A percentile compares a stretch with the other conserved stretches of the same genome.
phyloP scores from a whole-genome alignment of 306 rosid species.

The Casuarina equisetifolia region DNA sequence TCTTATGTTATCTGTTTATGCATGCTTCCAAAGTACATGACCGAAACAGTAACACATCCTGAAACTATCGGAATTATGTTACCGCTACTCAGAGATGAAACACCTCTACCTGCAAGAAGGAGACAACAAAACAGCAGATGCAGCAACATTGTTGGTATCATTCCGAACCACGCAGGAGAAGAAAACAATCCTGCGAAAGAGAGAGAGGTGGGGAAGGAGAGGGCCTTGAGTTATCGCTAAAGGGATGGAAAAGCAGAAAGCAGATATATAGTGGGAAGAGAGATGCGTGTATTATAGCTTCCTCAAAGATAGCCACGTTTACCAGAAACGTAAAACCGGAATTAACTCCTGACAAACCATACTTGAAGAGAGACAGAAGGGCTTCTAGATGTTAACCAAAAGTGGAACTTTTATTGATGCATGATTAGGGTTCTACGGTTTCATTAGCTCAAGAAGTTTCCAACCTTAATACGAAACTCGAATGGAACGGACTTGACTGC shows the following conservation, averaged over 20 bases:
- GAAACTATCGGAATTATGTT: no score
- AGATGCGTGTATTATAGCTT: neutral
- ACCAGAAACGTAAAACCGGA: neutral
- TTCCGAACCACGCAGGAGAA: neutral
- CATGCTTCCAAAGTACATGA: neutral
- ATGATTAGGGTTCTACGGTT: no score
- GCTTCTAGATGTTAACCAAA: no score
- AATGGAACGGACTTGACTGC: no score
- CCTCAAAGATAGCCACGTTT: neutral
- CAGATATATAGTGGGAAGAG: neutral
- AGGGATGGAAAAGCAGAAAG: neutral
- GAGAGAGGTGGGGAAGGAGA: neutral
- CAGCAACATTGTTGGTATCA: neutral
- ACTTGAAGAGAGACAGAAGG: no score
- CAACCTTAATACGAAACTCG: no score
- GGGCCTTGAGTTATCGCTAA: neutral
- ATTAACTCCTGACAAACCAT: neutral
- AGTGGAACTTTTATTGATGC: no score
- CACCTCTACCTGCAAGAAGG: conserved; percentile 22
- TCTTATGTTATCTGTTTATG: neutral
- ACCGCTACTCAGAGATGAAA: no score
- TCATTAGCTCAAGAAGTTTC: no score
- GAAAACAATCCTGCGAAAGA: neutral
- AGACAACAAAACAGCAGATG: conserved; percentile 21
- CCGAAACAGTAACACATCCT: neutral